These are phyloP conservation scores for Skeletonema marinoi DNA, from an alignment of 108 stramenopile species.

Conservation along the genomic window DNA sequence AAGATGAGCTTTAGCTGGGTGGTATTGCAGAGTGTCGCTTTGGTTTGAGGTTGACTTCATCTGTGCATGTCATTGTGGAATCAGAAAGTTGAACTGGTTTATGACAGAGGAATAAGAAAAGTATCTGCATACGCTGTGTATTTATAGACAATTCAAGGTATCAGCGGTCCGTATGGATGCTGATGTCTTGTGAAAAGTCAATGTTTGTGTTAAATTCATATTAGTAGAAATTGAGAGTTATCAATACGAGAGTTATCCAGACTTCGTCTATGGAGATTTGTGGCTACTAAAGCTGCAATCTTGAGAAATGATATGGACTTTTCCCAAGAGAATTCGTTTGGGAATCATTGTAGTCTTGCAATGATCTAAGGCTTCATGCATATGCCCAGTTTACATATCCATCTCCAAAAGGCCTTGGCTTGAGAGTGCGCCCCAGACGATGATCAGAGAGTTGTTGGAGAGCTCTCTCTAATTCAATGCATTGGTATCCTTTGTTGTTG, in stretches of 20 bases:
- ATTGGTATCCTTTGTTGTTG: too few species aligned
- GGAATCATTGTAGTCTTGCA: too few species aligned
- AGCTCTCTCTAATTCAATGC: too few species aligned
- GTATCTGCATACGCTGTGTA: neutral
- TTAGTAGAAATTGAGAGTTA: neutral
- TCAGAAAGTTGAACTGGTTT: neutral
- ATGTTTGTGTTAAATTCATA: neutral
- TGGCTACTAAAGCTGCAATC: too few species aligned
- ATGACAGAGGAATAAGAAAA: neutral
- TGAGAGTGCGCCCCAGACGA: too few species aligned
- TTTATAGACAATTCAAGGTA: neutral
- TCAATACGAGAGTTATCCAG: neutral
- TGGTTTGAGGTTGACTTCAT: neutral
- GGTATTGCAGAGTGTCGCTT: neutral
- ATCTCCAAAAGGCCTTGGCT: too few species aligned
- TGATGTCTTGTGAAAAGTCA: neutral
- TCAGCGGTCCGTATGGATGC: neutral
- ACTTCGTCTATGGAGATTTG: too few species aligned
- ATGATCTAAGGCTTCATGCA: too few species aligned
- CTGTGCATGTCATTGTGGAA: neutral
- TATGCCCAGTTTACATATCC: too few species aligned
- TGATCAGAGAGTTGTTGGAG: too few species aligned
- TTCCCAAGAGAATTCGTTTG: too few species aligned
- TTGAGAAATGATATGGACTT: too few species aligned
- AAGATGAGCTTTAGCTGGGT: neutral